Percentiles rank a stretch among this genome's conserved stretches.
Evolutionary conservation across 1,139 yeast species (phyloP).

Genomic region (Kluyveromyces sp.): DNA sequence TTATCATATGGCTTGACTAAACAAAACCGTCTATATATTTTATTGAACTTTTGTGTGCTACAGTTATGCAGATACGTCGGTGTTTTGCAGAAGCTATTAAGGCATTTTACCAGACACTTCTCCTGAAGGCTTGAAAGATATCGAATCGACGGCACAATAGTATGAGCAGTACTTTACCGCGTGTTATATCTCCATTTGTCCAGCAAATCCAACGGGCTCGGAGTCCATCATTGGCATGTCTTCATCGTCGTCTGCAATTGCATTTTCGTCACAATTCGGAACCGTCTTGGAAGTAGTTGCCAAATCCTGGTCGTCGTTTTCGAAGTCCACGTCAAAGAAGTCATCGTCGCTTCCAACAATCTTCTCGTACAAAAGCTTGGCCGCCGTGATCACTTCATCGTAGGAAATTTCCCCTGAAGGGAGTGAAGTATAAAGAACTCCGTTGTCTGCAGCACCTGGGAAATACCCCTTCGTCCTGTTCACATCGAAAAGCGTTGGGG

Average conservation of each 20-base stretch:
- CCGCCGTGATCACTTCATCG: slow-evolving; percentile 82
- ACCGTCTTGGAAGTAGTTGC: slow-evolving; percentile 4
- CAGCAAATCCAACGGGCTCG: slow-evolving; percentile 55
- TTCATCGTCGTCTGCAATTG: slow-evolving; percentile 29
- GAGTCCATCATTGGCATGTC: slow-evolving; percentile 26
- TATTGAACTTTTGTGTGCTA: background rate
- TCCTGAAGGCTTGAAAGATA: background rate
- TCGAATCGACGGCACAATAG: background rate
- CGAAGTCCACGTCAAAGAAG: slow-evolving; percentile 92
- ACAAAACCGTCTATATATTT: background rate
- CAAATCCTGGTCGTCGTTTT: slow-evolving; percentile 63
- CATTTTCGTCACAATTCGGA: slow-evolving; percentile 23
- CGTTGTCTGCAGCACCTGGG: slow-evolving; percentile 36
- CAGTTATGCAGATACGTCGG: background rate
- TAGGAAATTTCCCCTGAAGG: slow-evolving; percentile 82
- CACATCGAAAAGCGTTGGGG: slow-evolving; percentile 35
- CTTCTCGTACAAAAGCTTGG: slow-evolving; percentile 62
- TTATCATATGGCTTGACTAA: too few species aligned
- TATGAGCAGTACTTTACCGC: background rate
- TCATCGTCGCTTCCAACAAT: slow-evolving; percentile 93
- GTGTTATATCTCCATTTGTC: slow-evolving; percentile 61
- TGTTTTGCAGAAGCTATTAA: background rate
- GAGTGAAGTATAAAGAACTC: slow-evolving; percentile 58
- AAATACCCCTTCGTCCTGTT: slow-evolving; percentile 20
- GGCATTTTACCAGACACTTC: too few species aligned